phyloP scores from a whole-genome alignment of 2,329 filamentous ascomycete genomes.

The Graphilbum sp. region DNA sequence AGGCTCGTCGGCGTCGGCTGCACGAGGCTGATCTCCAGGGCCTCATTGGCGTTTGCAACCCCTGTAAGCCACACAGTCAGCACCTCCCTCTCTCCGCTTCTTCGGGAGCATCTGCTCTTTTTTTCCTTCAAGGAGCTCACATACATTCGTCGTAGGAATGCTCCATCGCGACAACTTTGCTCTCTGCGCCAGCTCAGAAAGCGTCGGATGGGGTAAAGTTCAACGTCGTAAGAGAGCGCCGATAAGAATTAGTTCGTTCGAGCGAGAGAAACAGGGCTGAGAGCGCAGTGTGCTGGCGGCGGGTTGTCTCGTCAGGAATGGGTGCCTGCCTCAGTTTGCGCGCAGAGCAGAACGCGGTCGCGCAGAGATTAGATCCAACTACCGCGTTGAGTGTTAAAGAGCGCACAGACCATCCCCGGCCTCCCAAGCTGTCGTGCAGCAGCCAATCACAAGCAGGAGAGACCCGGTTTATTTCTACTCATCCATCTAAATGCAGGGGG shows the following conservation, averaged over 20 bases:
- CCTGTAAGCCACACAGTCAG: slow-evolving; percentile 20
- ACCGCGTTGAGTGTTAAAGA: slow-evolving; percentile 6
- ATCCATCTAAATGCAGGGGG: too few species aligned
- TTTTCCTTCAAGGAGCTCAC: not conserved
- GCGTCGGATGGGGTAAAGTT: too few species aligned
- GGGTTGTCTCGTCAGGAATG: too few species aligned
- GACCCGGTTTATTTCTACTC: not conserved
- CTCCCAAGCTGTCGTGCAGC: not conserved
- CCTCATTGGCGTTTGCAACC: slow-evolving; percentile 44
- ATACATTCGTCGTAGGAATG: slow-evolving; percentile 7
- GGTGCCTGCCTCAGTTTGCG: not conserved
- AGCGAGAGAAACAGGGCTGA: too few species aligned
- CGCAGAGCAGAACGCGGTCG: slow-evolving; percentile 6
- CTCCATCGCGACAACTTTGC: slow-evolving; percentile 2
- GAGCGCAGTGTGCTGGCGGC: too few species aligned
- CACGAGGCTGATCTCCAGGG: slow-evolving; percentile 43
- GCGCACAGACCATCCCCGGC: slow-evolving; percentile 5
- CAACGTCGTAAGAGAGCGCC: too few species aligned
- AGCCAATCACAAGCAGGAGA: not conserved
- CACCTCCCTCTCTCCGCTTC: too few species aligned
- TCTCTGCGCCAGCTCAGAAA: not conserved
- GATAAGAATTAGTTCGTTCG: too few species aligned
- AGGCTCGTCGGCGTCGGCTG: slow-evolving; percentile 30
- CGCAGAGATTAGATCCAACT: slow-evolving; percentile 1
- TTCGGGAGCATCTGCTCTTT: too few species aligned